Percentiles rank a stretch among this genome's conserved stretches.
Conservation (phyloP, 2,329 filamentous ascomycete genomes). For the Penicillium fuscoglaucum region DNA sequence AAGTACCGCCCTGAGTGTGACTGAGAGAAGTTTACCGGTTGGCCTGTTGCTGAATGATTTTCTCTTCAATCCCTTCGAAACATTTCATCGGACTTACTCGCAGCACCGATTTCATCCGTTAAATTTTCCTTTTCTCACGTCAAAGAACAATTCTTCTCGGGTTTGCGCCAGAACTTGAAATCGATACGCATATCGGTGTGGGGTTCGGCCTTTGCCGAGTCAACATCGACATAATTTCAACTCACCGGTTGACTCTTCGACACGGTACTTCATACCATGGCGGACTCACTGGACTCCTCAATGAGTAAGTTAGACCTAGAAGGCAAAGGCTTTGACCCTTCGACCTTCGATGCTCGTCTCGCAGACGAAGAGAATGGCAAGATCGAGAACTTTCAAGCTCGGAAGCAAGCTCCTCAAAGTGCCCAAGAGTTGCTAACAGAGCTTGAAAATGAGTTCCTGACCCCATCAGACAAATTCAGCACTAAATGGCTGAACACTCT, state of each 20-base stretch:
- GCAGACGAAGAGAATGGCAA: constrained; percentile 32
- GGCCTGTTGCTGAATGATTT: not conserved
- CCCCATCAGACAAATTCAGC: constrained; percentile 76
- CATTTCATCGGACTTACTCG: not conserved
- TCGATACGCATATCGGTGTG: constrained; percentile 9
- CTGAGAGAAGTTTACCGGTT: not conserved
- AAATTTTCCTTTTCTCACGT: not conserved
- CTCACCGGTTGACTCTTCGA: not conserved
- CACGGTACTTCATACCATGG: constrained; percentile 20
- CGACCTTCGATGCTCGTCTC: constrained; percentile 33
- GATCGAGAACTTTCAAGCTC: constrained; percentile 40
- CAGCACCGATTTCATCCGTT: not conserved
- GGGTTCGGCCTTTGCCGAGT: constrained; percentile 14
- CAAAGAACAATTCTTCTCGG: not conserved
- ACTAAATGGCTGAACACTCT: constrained; percentile 82
- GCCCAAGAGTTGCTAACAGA: constrained; percentile 65
- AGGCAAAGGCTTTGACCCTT: constrained; percentile 23
- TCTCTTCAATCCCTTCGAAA: not conserved
- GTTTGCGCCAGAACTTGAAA: not conserved
- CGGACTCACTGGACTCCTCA: constrained; percentile 29
- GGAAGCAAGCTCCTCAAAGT: constrained; percentile 47
- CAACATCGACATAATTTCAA: constrained; percentile 4
- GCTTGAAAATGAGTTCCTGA: constrained; percentile 75
- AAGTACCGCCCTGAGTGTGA: constrained; percentile 20
- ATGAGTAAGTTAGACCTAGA: constrained; percentile 33